A percentile compares a stretch with the other conserved stretches of the same genome.
Evolutionary conservation across 306 rosid genomes (phyloP).

Genomic region (Vigna angularis): DNA sequence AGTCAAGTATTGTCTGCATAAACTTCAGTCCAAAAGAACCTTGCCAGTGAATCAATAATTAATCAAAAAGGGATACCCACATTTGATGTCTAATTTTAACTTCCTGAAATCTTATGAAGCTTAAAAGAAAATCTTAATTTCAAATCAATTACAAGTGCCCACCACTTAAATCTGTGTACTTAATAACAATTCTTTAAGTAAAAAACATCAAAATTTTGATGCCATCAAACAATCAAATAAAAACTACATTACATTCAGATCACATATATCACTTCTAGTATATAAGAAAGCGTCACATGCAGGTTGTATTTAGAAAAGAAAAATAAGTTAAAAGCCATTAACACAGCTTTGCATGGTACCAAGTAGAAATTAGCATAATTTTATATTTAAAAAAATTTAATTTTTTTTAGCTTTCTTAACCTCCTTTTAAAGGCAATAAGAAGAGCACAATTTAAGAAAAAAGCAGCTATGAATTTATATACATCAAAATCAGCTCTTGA

Average conservation of each 20-base stretch:
- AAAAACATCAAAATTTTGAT: constrained; percentile 7
- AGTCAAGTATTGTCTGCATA: background rate
- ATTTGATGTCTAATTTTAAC: background rate
- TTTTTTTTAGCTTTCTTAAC: background rate
- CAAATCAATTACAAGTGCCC: background rate
- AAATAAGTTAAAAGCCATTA: background rate
- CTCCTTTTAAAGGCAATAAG: background rate
- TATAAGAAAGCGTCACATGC: background rate
- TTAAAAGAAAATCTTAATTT: background rate
- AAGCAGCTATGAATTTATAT: background rate
- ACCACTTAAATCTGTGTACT: background rate
- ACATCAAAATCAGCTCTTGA: constrained; percentile 15
- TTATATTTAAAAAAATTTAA: too few relatives aligned
- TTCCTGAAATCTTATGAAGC: background rate
- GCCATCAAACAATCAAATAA: background rate
- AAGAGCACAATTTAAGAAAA: background rate
- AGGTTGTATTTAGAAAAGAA: background rate
- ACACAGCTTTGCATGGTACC: background rate
- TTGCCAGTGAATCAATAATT: background rate
- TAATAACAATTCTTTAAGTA: background rate
- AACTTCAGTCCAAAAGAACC: background rate
- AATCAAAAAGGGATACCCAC: background rate
- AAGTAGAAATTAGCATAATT: background rate
- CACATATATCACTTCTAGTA: background rate
- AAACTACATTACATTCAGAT: background rate